Evolutionary conservation across 345 rosid species (phyloP).

Genomic region (Lepidium sativum): DNA sequence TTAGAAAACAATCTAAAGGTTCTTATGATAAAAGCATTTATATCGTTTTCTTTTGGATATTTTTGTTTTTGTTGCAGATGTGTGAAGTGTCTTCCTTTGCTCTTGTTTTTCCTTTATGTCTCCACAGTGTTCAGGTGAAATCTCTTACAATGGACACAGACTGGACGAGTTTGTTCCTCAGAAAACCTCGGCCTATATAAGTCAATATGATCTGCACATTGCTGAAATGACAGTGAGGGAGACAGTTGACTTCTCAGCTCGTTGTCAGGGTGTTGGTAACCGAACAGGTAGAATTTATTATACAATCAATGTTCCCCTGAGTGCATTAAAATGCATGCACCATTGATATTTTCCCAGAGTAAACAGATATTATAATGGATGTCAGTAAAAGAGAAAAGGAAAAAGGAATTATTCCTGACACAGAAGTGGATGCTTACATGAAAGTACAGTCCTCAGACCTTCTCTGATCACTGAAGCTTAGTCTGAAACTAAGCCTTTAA

Average conservation of each 20-base stretch:
- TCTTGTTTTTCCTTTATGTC: background rate
- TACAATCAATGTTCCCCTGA: background rate
- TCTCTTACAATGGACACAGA: conserved; percentile 37
- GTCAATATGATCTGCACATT: conserved; percentile 48
- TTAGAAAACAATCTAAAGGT: conserved; percentile 53
- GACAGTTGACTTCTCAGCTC: conserved; percentile 49
- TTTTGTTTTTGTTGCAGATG: background rate
- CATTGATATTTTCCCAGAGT: background rate
- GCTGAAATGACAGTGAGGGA: conserved; percentile 60
- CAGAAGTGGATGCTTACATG: conserved; percentile 78
- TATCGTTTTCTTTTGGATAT: background rate
- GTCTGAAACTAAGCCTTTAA: background rate
- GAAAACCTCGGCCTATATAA: conserved; percentile 48
- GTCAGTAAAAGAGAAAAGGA: conserved; percentile 68
- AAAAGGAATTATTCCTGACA: conserved; percentile 83
- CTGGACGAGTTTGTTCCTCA: conserved; percentile 47
- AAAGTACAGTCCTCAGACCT: conserved; percentile 35
- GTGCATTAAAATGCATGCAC: background rate
- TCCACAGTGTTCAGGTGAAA: conserved; percentile 43
- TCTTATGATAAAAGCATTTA: background rate
- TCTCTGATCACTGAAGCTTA: background rate
- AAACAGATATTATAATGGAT: conserved; percentile 62
- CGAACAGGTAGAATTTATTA: conserved; percentile 31
- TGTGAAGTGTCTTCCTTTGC: conserved; percentile 5
- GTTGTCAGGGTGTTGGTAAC: conserved; percentile 51